Evolutionary conservation across 176 grass and related monocot species (phyloP).

Genomic region (Triticum timopheevii): DNA sequence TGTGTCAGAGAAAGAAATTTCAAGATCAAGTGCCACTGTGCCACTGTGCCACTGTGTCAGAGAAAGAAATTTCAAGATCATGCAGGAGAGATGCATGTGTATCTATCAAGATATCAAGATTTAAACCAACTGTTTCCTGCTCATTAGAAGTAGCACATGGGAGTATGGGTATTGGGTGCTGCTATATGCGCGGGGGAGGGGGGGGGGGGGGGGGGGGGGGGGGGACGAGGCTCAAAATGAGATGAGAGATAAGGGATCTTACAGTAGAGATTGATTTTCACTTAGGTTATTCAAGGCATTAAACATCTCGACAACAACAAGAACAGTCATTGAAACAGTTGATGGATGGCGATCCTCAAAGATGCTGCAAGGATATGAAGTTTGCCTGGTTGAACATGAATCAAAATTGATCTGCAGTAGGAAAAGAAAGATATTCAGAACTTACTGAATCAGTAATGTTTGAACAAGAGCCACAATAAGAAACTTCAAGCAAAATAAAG

Average conservation of each 20-base stretch:
- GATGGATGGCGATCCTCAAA: conserved; percentile 96
- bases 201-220: too few species aligned
- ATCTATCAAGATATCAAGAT: too few species aligned
- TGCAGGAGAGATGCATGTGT: not conserved
- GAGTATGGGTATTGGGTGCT: not conserved
- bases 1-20: not conserved
- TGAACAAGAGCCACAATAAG: not conserved
- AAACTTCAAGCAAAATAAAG: conserved; percentile 20
- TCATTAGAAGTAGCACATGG: not conserved
- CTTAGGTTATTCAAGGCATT: conserved; percentile 99
- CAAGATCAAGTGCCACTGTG: too few species aligned
- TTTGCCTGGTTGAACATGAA: conserved; percentile 88
- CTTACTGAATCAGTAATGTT: not conserved
- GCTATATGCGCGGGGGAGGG: not conserved
- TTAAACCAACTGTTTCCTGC: not conserved
- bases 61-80: not conserved
- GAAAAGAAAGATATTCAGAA: not conserved
- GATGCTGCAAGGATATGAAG: conserved; percentile 88
- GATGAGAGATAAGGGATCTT: conserved; percentile 36
- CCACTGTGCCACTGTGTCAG: too few species aligned
- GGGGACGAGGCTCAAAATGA: not conserved
- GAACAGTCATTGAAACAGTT: conserved; percentile 97
- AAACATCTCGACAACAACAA: conserved; percentile 99
- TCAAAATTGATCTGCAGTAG: conserved; percentile 89
- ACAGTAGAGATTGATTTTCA: conserved; percentile 99